These are phyloP conservation scores for Cymbidium sinense DNA, from an alignment of 106 monocot genomes.

Conservation along the genomic window DNA sequence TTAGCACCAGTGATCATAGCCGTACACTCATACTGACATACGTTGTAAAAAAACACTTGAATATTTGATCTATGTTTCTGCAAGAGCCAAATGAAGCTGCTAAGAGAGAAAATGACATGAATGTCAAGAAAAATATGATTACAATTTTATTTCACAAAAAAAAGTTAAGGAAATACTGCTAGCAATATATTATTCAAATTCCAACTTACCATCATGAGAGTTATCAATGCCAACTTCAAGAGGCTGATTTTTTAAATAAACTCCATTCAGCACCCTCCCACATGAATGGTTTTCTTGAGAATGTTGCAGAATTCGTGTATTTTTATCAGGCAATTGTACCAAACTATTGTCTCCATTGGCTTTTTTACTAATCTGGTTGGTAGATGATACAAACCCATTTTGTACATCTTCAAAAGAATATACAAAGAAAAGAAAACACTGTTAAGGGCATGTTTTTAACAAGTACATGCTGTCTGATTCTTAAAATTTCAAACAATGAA, in stretches of 20 bases:
- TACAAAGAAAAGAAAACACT: constrained; percentile 11
- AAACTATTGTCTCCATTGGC: constrained; percentile 7
- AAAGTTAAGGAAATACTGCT: not conserved
- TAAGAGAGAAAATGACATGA: not conserved
- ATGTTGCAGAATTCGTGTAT: constrained; percentile 4
- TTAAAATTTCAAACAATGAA: not conserved
- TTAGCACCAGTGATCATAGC: not conserved
- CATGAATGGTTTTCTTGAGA: constrained; percentile 14
- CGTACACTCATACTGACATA: not conserved
- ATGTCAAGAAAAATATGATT: not conserved
- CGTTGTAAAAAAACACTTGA: too few relatives aligned
- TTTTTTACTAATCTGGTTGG: constrained; percentile 12
- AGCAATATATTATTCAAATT: not conserved
- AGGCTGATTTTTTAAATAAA: constrained; percentile 12
- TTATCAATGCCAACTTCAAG: not conserved
- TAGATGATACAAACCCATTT: constrained; percentile 22
- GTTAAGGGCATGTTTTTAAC: constrained; percentile 2
- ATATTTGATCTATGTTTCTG: not conserved
- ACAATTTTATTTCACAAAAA: not conserved
- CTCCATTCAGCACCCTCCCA: constrained; percentile 9
- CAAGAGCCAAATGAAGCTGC: not conserved
- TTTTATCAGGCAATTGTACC: constrained; percentile 19
- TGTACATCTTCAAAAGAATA: constrained; percentile 14
- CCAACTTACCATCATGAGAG: constrained; percentile 10
- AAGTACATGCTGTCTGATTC: not conserved